Evolutionary conservation across 768 basidiomycete genomes (phyloP).

Genomic region (Tricholoma hemisulphureum): DNA sequence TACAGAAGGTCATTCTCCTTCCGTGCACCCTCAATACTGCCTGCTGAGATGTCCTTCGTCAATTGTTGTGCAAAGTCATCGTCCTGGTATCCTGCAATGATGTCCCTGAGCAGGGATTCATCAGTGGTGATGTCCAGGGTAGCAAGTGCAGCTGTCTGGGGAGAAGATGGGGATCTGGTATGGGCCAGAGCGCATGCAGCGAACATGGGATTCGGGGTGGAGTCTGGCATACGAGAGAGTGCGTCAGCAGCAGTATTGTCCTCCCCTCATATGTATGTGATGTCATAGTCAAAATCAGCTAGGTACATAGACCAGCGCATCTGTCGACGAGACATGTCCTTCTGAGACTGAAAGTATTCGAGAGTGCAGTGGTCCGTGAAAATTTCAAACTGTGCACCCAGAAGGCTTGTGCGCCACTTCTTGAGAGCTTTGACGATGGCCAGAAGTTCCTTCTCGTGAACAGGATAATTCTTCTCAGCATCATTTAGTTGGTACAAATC

Average conservation of each 20-base stretch:
- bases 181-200: conserved; percentile 8
- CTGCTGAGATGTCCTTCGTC: background rate
- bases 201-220: background rate
- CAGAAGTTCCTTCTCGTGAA: conserved; percentile 33
- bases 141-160: background rate
- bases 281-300: conserved; percentile 29
- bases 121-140: background rate
- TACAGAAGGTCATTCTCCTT: background rate
- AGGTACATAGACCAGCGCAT: conserved; percentile 40
- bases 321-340: conserved; percentile 12
- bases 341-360: conserved; percentile 24
- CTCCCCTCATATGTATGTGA: conserved; percentile 32
- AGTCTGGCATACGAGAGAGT: conserved; percentile 24
- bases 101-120: background rate
- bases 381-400: conserved; percentile 17
- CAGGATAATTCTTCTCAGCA: conserved; percentile 28
- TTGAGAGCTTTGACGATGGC: conserved; percentile 28
- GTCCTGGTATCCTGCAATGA: background rate
- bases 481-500: conserved; percentile 20
- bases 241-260: conserved; percentile 34
- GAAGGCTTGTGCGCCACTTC: conserved; percentile 20
- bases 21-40: background rate
- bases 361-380: conserved; percentile 34
- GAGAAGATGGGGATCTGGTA: background rate
- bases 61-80: background rate